A percentile compares a stretch with the other conserved stretches of the same genome.
Evolutionary conservation across 371 early-diverging fungal genomes (phyloP).

Genomic region (Mucor mucedo): DNA sequence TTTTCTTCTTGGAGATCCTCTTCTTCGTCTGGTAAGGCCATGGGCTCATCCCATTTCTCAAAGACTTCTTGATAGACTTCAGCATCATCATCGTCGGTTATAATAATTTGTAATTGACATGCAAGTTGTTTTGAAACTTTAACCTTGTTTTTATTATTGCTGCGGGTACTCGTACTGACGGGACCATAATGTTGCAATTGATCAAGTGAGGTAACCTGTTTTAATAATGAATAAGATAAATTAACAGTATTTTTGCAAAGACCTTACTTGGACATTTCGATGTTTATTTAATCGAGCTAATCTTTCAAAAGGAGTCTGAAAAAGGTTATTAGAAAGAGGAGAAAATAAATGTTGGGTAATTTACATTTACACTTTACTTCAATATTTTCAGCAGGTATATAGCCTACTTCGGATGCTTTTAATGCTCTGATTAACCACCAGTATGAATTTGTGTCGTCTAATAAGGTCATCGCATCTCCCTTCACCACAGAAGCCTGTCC

Average conservation of each 20-base stretch:
- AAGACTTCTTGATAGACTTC: conserved; percentile 22
- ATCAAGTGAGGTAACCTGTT: conserved; percentile 43
- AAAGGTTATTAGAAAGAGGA: too few relatives aligned
- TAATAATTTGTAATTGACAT: conserved; percentile 35
- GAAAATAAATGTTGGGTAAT: too few relatives aligned
- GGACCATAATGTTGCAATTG: conserved; percentile 32
- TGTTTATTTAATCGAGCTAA: conserved; percentile 86
- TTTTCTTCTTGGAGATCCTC: background rate
- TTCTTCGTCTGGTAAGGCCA: conserved; percentile 18
- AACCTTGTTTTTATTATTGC: conserved; percentile 24
- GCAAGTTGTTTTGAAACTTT: conserved; percentile 27
- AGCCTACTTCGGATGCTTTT: conserved; percentile 89
- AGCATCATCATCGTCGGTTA: conserved; percentile 24
- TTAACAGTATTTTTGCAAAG: background rate
- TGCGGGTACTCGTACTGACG: conserved; percentile 10
- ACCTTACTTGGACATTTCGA: conserved; percentile 70
- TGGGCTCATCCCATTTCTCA: conserved; percentile 45
- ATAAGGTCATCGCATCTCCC: conserved; percentile 85
- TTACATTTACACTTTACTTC: conserved; percentile 61
- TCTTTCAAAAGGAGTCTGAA: conserved; percentile 85
- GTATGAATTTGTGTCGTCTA: conserved; percentile 94
- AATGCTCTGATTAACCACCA: conserved; percentile 96
- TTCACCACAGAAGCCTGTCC: conserved; percentile 93
- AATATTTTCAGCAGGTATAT: conserved; percentile 96
- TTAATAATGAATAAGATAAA: background rate